Evolutionary conservation across 1,139 yeast genomes (phyloP).

Genomic region (Taphrina confusa): DNA sequence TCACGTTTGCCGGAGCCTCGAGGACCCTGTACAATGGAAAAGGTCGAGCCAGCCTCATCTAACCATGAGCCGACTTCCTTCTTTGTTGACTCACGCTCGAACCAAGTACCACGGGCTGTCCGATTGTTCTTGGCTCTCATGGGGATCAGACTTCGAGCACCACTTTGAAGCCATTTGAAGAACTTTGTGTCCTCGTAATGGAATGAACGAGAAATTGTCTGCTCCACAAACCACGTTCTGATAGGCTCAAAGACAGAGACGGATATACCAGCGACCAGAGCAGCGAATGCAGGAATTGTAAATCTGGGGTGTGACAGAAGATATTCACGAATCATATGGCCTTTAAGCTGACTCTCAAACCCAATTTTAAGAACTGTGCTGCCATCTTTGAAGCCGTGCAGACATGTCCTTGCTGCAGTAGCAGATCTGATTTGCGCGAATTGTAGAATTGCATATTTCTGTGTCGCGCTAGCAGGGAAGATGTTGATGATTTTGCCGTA

Average conservation of each 20-base stretch:
- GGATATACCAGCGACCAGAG: constrained; percentile 71
- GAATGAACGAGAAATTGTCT: constrained; percentile 59
- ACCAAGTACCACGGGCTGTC: constrained; percentile 34
- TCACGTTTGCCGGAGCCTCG: constrained; percentile 90
- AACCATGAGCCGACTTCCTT: constrained; percentile 75
- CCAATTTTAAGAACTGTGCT: constrained; percentile 71
- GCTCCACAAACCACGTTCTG: constrained; percentile 74
- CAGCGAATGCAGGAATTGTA: constrained; percentile 65
- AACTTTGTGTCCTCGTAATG: constrained; percentile 44
- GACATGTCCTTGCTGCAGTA: constrained; percentile 85
- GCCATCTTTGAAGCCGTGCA: constrained; percentile 63
- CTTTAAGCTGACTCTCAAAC: constrained; percentile 58
- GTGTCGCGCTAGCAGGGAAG: constrained; percentile 53
- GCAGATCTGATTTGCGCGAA: constrained; percentile 67
- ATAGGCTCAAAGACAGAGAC: constrained; percentile 90
- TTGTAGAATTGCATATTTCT: constrained; percentile 55
- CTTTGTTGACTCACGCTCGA: constrained; percentile 56
- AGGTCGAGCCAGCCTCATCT: constrained; percentile 68
- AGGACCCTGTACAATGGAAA: constrained; percentile 87
- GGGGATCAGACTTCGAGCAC: constrained; percentile 45
- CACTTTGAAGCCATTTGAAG: constrained; percentile 34
- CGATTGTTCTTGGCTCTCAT: constrained; percentile 43
- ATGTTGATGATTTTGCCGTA: constrained; percentile 84
- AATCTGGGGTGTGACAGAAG: constrained; percentile 78
- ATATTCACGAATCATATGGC: constrained; percentile 53